These are phyloP conservation scores for Pseudogymnoascus pannorum DNA, from an alignment of 2,329 filamentous ascomycete genomes.

Conservation along the genomic window DNA sequence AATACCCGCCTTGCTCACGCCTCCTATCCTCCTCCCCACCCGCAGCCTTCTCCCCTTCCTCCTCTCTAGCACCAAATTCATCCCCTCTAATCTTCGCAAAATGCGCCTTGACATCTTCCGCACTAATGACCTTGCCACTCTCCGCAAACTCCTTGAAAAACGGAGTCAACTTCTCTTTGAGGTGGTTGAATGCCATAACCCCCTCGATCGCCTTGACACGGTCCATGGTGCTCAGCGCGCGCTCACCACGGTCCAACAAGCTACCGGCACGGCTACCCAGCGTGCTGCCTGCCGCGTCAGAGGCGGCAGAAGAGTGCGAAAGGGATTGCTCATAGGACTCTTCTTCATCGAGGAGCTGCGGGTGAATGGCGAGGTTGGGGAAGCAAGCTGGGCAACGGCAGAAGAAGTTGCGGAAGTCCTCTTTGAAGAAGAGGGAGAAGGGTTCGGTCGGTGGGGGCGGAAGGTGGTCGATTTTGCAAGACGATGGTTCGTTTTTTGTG, in stretches of 20 bases:
- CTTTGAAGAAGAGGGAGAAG: slow-evolving; percentile 77
- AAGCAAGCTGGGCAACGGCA: slow-evolving; percentile 83
- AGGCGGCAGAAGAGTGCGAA: slow-evolving; percentile 54
- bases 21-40: slow-evolving; percentile 30
- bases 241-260: slow-evolving; percentile 85
- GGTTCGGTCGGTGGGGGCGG: slow-evolving; percentile 43
- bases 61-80: slow-evolving; percentile 42
- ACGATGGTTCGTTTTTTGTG: slow-evolving; percentile 7
- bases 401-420: slow-evolving; percentile 70
- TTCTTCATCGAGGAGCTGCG: slow-evolving; percentile 87
- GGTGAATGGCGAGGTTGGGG: slow-evolving; percentile 59
- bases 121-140: slow-evolving; percentile 77
- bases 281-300: slow-evolving; percentile 47
- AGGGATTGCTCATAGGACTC: slow-evolving; percentile 88
- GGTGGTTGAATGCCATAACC: slow-evolving; percentile 95
- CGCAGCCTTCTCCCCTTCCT: slow-evolving; percentile 20
- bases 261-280: slow-evolving; percentile 61
- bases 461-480: slow-evolving; percentile 56
- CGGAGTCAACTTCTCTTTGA: slow-evolving; percentile 91
- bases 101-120: slow-evolving; percentile 93
- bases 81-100: slow-evolving; percentile 93
- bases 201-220: slow-evolving; percentile 90
- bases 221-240: slow-evolving; percentile 83
- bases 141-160: slow-evolving; percentile 94
- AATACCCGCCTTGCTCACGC: slow-evolving; percentile 40